Evolutionary conservation across 805 yeast species (phyloP).

Genomic region (Candida boidinii): DNA sequence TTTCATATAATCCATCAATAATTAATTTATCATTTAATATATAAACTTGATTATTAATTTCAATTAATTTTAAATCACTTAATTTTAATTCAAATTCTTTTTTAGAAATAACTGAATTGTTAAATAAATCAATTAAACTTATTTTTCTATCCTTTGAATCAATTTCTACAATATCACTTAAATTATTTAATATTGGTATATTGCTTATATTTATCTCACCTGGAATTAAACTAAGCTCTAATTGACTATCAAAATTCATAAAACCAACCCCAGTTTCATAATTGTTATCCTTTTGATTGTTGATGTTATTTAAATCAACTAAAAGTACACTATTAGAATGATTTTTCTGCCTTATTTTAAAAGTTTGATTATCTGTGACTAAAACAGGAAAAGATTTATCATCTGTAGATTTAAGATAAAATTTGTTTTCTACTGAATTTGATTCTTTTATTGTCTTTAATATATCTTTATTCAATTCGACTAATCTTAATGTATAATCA

Average conservation of each 20-base stretch:
- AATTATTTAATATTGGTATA: slow-evolving; percentile 6
- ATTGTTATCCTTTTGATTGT: background rate
- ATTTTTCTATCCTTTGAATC: background rate
- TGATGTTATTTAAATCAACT: slow-evolving; percentile 15
- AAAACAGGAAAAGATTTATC: slow-evolving; percentile 38
- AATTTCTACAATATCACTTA: slow-evolving; percentile 1
- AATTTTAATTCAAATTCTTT: slow-evolving; percentile 2
- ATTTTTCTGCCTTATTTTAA: slow-evolving; percentile 64
- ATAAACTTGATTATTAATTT: slow-evolving; percentile 6
- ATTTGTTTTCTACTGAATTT: slow-evolving; percentile 9
- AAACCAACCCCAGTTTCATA: background rate
- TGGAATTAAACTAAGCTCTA: slow-evolving; percentile 5
- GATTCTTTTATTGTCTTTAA: slow-evolving; percentile 25
- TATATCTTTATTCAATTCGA: slow-evolving; percentile 46
- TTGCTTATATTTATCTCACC: slow-evolving; percentile 6
- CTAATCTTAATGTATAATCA: slow-evolving; percentile 31
- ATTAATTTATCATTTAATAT: slow-evolving; percentile 7
- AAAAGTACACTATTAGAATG: slow-evolving; percentile 81
- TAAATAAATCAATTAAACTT: slow-evolving; percentile 4
- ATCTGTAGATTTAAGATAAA: slow-evolving; percentile 13
- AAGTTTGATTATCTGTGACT: slow-evolving; percentile 52
- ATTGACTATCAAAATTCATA: slow-evolving; percentile 6
- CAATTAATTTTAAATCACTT: slow-evolving; percentile 9
- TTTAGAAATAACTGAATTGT: slow-evolving; percentile 7
- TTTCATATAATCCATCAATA: slow-evolving; percentile 6